Percentiles rank a stretch among this genome's conserved stretches.
Evolutionary conservation across 306 rosid genomes (phyloP).

Genomic region (Rosa chinensis): DNA sequence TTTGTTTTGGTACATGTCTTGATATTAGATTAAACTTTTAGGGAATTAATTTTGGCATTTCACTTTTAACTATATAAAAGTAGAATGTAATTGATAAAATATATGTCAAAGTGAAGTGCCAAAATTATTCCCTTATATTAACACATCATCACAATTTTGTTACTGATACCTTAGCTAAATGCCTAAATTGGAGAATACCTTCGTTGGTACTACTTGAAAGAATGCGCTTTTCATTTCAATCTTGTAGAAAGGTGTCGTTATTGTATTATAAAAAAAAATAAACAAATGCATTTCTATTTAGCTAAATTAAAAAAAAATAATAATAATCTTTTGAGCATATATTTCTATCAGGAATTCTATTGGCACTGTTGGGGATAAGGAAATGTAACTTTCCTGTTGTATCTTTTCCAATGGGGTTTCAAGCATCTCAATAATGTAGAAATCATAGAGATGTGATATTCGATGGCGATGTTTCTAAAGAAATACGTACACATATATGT

Average conservation of each 20-base stretch:
- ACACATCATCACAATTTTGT: no score
- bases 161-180: no score
- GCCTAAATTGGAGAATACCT: background rate
- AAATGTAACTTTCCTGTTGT: conserved; percentile 10
- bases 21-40: no score
- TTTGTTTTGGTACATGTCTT: no score
- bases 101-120: no score
- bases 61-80: no score
- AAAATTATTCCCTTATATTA: no score
- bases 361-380: background rate
- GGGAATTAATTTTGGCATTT: no score
- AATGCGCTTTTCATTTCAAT: background rate
- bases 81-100: no score
- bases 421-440: conserved; percentile 15
- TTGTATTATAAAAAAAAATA: background rate
- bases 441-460: conserved; percentile 2
- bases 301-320: background rate
- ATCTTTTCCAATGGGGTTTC: background rate
- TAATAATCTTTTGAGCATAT: background rate
- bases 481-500: conserved; percentile 4
- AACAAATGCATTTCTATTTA: background rate
- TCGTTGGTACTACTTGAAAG: background rate
- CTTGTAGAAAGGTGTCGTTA: background rate
- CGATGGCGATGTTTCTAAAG: conserved; percentile 15
- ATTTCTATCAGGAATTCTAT: background rate